Conservation (phyloP, 1,284 basidiomycete species). For the Cryptococcus sp. region DNA sequence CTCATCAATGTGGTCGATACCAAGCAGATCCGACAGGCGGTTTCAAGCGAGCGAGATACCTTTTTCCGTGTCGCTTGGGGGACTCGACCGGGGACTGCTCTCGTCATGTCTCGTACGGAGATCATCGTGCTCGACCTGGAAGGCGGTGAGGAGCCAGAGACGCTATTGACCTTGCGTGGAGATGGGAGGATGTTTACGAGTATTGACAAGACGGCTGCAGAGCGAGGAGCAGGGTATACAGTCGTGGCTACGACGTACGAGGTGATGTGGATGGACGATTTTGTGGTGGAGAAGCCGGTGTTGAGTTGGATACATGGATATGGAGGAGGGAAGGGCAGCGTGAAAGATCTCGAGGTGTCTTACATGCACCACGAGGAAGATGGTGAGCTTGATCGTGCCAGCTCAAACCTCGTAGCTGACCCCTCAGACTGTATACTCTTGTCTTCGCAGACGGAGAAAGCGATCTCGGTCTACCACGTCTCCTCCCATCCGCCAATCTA, state of each 20-base stretch:
- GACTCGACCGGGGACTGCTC: conserved; percentile 19
- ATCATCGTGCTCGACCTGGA: conserved; percentile 23
- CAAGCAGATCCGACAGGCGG: conserved; percentile 19
- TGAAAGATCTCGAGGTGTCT: conserved; percentile 16
- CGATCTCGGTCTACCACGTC: conserved; percentile 15
- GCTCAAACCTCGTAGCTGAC: background rate
- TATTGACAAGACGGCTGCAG: conserved; percentile 23
- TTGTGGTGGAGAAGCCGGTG: conserved; percentile 3
- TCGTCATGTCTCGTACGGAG: conserved; percentile 24
- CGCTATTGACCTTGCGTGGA: conserved; percentile 13
- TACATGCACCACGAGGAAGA: conserved; percentile 6
- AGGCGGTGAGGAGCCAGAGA: conserved; percentile 16
- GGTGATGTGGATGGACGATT: conserved; percentile 35
- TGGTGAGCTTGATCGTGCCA: no score
- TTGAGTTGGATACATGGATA: conserved; percentile 32
- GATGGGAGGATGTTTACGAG: conserved; percentile 19
- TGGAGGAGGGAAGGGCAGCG: conserved; percentile 12
- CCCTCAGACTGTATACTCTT: conserved; percentile 13
- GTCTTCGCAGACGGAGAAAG: conserved; percentile 14
- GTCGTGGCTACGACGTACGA: conserved; percentile 27
- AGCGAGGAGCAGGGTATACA: conserved; percentile 11
- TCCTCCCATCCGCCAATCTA: conserved; percentile 10
- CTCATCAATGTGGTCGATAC: conserved; percentile 18
- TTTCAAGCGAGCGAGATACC: conserved; percentile 10
- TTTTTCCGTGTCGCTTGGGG: conserved; percentile 37